Conservation (phyloP, 164 flowering plant species). For the Protea cynaroides region DNA sequence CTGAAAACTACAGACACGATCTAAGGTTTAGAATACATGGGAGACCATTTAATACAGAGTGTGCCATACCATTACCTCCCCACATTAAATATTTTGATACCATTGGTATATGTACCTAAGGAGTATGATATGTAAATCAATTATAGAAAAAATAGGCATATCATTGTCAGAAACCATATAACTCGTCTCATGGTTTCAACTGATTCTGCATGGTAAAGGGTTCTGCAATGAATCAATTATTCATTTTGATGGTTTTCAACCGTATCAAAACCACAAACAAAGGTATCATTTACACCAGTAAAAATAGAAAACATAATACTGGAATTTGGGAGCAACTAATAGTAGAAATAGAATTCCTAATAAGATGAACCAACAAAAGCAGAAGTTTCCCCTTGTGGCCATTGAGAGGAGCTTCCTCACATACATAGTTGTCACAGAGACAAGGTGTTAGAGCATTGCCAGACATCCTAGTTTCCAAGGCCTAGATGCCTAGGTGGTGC, state of each 20-base stretch:
- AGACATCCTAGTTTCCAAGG: too few relatives aligned
- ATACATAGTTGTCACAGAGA: too few relatives aligned
- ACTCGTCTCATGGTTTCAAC: background rate
- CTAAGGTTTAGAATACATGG: background rate
- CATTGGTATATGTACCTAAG: background rate
- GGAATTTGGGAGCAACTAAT: too few relatives aligned
- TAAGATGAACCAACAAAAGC: too few relatives aligned
- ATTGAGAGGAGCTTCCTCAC: too few relatives aligned
- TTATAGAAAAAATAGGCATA: background rate
- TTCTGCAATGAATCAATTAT: background rate
- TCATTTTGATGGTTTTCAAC: background rate
- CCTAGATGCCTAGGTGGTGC: too few relatives aligned
- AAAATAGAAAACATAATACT: too few relatives aligned
- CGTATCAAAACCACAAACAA: background rate
- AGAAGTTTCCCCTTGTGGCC: too few relatives aligned
- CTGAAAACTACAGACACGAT: background rate
- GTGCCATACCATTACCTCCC: too few relatives aligned
- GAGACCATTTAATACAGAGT: background rate
- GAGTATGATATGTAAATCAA: background rate
- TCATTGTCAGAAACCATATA: background rate
- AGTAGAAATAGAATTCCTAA: too few relatives aligned
- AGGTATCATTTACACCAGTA: too few relatives aligned
- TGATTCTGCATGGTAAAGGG: background rate
- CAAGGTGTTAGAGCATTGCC: too few relatives aligned
- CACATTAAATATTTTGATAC: background rate